Evolutionary conservation across 345 rosid genomes (phyloP), one percentile per base, ranked within the genome.

Genomic region (Gossypium thurberi): DNA sequence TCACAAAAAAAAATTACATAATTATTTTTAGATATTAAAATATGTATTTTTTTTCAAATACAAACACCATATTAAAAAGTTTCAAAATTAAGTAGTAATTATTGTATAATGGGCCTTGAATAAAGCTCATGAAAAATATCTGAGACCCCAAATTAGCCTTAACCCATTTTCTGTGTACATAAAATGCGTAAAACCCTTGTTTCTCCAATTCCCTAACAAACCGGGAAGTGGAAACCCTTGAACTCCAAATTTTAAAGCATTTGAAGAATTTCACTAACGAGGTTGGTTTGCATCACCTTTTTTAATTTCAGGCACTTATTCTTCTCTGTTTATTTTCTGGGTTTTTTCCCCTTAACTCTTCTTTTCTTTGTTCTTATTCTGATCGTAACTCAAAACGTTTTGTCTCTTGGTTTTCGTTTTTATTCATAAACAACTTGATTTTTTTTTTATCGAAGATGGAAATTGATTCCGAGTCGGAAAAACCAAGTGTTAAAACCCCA

Each of bases 391-490:
- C 10, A 8, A 59, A 47, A 26, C 25, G 8, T 48, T 21, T 47
- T 33, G 40, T 5, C 40, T 47, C 15, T 42, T 56, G 26, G 47
- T 61, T 42, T 42, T 20, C 20, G 40, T 44, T 53, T 56, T 52
- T 1, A 2, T 69, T 48, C 44, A 14, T 28, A 33, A 20, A 17
- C 47, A 37, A 15, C 25, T 55, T 42, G 55, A 5, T 33, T 33
- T 33, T 33, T 28, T 26, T 25, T 26, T 58, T 57, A 40, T 51
- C 21, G 52, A 60, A 72, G 42, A 87, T 87, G 91, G 91, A 88
- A 52, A 69, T 85, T n/a, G 91, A 78, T 83, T 82, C 86, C 43
- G 82, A 60, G 43, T 55, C 72, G 25, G 65, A 12, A 12, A 72
- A 73, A 65, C 42, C 65, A 72, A 81, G 77, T 77, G 51, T 58